Base-by-base conservation (phyloP, 164 flowering plant genomes). In the Amborella trichopoda region DNA sequence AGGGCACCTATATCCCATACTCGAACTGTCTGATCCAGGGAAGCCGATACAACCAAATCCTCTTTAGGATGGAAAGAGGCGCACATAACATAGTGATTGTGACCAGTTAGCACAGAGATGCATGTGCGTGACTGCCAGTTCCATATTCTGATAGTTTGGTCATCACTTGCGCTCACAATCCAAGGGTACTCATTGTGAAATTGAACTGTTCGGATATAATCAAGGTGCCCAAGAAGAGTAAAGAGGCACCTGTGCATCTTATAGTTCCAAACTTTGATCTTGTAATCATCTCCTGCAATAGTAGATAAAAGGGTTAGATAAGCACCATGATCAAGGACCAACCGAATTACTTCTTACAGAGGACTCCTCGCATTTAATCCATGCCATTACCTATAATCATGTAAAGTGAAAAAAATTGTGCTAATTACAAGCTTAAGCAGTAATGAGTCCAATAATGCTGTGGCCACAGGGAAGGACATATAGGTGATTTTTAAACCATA, bases 111-210 rank as follows among this genome's bases (percentile, higher is more conserved):
- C 18, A 80, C 83, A 61, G 83, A 70, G 16, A 80, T 66, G 56
- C 88, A 80, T 37, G 88, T 82, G 2, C 97, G 83, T 5, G 97
- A 89, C 53, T 89, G 97, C 97, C 97, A 89, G 55, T 89, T 89
- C 97, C 97, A 89, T 59, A 89, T 76, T 37, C 95, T 75, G 23
- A 89, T 89, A 26, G 97, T 89, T 64, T 80, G 88, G 54, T 80
- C 88, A 64, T 80, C 88, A 67, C 88, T 80, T 13, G 88, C 71
- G 69, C 97, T 89, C 19, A 89, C 88, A 59, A 89, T 85, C 97
- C 97, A 89, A 3, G 97, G 95, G 52, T 73, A 45, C 63, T 80
- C 88, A 50, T 73, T 68, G 51, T 80, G 96, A 58, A 87, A 87
- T 40, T 87, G 96, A 26, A 87, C 96, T 2, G 96, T 87, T 18